Percentiles rank a stretch among this genome's conserved stretches.
These are phyloP conservation scores for Xerocomus amazonicus DNA, from an alignment of 1,284 basidiomycete genomes.

Conservation along the genomic window DNA sequence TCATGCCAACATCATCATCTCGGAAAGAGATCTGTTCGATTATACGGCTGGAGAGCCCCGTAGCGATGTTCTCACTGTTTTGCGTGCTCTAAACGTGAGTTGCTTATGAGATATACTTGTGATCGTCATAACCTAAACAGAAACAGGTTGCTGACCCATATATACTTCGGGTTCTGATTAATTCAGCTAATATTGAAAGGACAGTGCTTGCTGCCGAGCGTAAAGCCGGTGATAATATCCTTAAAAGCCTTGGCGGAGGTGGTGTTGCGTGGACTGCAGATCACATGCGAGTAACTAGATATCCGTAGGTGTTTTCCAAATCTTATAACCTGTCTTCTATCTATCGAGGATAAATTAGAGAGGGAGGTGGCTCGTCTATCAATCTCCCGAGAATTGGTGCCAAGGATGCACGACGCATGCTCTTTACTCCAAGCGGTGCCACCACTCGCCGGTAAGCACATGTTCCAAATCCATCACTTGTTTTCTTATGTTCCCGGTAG, in stretches of 20 bases:
- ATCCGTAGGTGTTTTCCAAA: constrained; percentile 43
- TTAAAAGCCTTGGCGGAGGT: constrained; percentile 44
- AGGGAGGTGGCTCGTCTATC: constrained; percentile 56
- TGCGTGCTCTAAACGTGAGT: constrained; percentile 80
- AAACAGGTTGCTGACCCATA: constrained; percentile 69
- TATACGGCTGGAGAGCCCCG: constrained; percentile 68
- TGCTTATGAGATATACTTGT: neutral
- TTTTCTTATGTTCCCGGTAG: constrained; percentile 8
- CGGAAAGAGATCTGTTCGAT: constrained; percentile 74
- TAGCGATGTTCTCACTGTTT: constrained; percentile 61
- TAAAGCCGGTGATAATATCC: constrained; percentile 52
- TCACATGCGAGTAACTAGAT: constrained; percentile 57
- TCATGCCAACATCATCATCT: constrained; percentile 56
- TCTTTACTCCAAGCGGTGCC: constrained; percentile 45
- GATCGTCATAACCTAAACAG: neutral
- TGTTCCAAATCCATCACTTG: neutral
- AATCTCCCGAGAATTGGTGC: constrained; percentile 35
- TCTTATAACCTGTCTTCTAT: constrained; percentile 1
- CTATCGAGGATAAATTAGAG: constrained; percentile 37
- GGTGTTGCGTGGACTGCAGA: constrained; percentile 63
- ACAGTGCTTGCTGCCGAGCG: constrained; percentile 64
- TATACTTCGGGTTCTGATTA: constrained; percentile 82
- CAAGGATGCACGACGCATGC: constrained; percentile 43
- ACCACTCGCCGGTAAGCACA: constrained; percentile 33
- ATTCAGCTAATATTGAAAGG: constrained; percentile 69